phyloP scores from a whole-genome alignment of 108 stramenopile species.

The Parietichytrium sp. region DNA sequence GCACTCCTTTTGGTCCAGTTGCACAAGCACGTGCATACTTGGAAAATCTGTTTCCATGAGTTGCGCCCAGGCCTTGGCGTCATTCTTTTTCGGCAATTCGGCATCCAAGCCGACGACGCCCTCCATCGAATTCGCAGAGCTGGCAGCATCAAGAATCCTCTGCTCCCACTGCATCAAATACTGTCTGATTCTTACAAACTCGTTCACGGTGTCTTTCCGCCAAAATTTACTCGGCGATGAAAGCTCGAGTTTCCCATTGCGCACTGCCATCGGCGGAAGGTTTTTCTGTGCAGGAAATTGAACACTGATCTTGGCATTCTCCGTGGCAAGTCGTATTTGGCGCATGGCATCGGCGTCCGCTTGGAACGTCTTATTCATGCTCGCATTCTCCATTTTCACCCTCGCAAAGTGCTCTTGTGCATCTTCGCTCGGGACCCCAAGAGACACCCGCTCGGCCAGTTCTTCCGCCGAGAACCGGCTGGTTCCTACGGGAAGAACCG shows the following conservation, averaged over 20 bases:
- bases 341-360: not conserved
- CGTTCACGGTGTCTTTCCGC: not conserved
- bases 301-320: not conserved
- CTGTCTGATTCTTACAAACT: not conserved
- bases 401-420: not conserved
- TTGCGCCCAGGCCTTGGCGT: not conserved
- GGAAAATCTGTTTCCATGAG: not conserved
- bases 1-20: not conserved
- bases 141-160: not conserved
- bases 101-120: not conserved
- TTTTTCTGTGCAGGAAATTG: not conserved
- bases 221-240: not conserved
- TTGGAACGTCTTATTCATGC: not conserved
- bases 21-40: not conserved
- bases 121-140: not conserved
- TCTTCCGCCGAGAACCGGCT: not conserved
- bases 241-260: not conserved
- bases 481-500: too few species aligned
- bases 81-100: not conserved
- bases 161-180: not conserved
- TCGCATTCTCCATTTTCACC: slow-evolving; percentile 1
- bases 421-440: not conserved
- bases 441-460: not conserved
- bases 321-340: not conserved
- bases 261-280: not conserved